phyloP scores from a whole-genome alignment of 2,329 filamentous ascomycete species.

The Cytospora schulzeri region DNA sequence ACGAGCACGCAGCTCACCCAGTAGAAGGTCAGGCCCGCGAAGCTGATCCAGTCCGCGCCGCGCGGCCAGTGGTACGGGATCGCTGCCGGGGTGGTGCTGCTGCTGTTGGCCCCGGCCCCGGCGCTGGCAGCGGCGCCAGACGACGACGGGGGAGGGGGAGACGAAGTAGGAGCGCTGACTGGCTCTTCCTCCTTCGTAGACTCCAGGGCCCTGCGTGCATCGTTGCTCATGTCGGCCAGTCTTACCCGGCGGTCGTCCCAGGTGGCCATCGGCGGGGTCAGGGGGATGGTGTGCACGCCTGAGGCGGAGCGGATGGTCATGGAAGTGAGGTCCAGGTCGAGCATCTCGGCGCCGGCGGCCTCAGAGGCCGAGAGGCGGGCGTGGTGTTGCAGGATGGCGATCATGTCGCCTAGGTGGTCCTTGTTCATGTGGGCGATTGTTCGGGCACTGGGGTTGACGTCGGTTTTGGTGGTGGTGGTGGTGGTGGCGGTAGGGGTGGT shows the following conservation, averaged over 20 bases:
- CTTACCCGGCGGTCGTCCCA: slow-evolving; percentile 69
- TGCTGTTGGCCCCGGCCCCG: too few species aligned
- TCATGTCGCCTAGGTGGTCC: slow-evolving; percentile 75
- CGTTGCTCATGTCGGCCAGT: slow-evolving; percentile 70
- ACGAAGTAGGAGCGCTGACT: not conserved
- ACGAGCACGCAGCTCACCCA: slow-evolving; percentile 37
- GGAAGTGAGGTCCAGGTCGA: slow-evolving; percentile 64
- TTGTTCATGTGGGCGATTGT: slow-evolving; percentile 84
- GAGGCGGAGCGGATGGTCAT: slow-evolving; percentile 62
- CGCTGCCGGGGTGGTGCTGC: slow-evolving; percentile 43
- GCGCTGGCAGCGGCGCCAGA: not conserved
- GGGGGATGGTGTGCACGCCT: slow-evolving; percentile 55
- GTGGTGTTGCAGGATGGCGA: slow-evolving; percentile 77
- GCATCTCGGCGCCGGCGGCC: slow-evolving; percentile 50
- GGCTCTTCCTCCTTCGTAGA: slow-evolving; percentile 42
- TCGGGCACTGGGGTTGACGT: slow-evolving; percentile 31
- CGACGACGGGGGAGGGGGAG: too few species aligned
- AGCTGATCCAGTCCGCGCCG: slow-evolving; percentile 53
- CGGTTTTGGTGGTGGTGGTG: not conserved
- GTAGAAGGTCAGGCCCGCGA: slow-evolving; percentile 57
- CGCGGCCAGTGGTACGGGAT: slow-evolving; percentile 46
- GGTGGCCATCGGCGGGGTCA: slow-evolving; percentile 70
- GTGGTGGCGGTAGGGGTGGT: not conserved
- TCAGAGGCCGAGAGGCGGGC: slow-evolving; percentile 52
- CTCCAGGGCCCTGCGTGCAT: slow-evolving; percentile 59